Evolutionary conservation across 805 yeast genomes (phyloP), one percentile per base, ranked within the genome.

Genomic region (Kodamaea jinghongensis): DNA sequence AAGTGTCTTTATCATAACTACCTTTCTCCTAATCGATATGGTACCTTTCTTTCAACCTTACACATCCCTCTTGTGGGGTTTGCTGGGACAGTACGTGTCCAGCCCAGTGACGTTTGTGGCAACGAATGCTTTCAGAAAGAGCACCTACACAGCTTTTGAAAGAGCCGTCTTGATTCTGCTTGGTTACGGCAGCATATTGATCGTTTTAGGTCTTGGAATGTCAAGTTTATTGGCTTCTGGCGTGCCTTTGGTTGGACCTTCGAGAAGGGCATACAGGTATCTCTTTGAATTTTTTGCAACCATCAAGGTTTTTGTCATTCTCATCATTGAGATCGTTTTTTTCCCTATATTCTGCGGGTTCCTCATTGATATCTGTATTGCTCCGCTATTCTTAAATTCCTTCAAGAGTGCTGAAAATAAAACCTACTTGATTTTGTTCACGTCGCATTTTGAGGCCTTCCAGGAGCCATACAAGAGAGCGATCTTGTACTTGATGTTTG

Each of bases 291-390:
- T 79, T 7, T 62, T 71, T 14, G 72, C 83, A 25, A 80, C 95
- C 2, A 52, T 81, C 16, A 91, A 90, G 56, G 95, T 91, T 10
- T 77, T 86, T 42, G 51, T 76, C 9, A 73, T 93, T 17, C 84
- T 90, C 54, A 74, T 81, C 4, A 74, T 87, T 34, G 99, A 93
- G 56, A 72, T 89, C 36, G 71, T 85, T n/a, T 67, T 83, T 5
- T 91, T 93, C 65, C 99, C 99, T 1, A 70, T 85, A 0, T 79
- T 79, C 50, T 89, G 97, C 53, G 99, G 99, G 1, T 60, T 78
- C 48, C 73, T 88, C 53, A 58, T 91, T 17, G 90, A 84, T 49
- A 65, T 83, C 43, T 81, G 88, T 2, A 46, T 81, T 3, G 67
- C 82, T 3, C 93, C 95, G 1, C 48, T 84, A 3, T 51, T 79